These are phyloP conservation scores for Dioscorea zingiberensis DNA, from an alignment of 106 monocot genomes.

Conservation along the genomic window DNA sequence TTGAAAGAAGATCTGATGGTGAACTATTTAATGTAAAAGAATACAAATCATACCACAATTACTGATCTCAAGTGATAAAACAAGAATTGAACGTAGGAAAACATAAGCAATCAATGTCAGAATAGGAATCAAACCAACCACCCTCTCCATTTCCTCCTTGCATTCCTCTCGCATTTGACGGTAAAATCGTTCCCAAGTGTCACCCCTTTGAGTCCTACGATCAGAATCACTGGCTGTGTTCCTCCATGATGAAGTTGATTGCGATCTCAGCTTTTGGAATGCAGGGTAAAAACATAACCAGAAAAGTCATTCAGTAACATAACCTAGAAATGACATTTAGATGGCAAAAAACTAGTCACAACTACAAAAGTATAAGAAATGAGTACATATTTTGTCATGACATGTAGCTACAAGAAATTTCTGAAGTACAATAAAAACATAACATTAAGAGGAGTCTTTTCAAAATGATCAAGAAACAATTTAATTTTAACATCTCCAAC, in stretches of 20 bases:
- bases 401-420: not conserved
- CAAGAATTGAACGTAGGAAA: not conserved
- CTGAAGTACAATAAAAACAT: no score
- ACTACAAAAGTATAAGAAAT: not conserved
- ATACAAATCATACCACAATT: constrained; percentile 9
- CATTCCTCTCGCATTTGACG: constrained; percentile 64
- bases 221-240: constrained; percentile 23
- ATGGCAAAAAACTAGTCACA: not conserved
- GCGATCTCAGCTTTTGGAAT: constrained; percentile 35
- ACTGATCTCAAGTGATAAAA: not conserved
- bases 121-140: constrained; percentile 23
- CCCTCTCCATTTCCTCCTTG: constrained; percentile 86
- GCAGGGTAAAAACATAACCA: not conserved
- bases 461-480: no score
- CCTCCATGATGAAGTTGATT: constrained; percentile 38
- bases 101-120: not conserved
- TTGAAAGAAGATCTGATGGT: no score
- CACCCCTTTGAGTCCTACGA: constrained; percentile 43
- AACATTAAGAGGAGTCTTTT: no score
- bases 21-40: not conserved
- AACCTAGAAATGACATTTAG: not conserved
- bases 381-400: not conserved
- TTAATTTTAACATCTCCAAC: no score
- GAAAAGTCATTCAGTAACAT: not conserved
- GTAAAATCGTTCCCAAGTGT: constrained; percentile 80